phyloP scores from a whole-genome alignment of 208 protist species.

The Leishmania turanica region DNA sequence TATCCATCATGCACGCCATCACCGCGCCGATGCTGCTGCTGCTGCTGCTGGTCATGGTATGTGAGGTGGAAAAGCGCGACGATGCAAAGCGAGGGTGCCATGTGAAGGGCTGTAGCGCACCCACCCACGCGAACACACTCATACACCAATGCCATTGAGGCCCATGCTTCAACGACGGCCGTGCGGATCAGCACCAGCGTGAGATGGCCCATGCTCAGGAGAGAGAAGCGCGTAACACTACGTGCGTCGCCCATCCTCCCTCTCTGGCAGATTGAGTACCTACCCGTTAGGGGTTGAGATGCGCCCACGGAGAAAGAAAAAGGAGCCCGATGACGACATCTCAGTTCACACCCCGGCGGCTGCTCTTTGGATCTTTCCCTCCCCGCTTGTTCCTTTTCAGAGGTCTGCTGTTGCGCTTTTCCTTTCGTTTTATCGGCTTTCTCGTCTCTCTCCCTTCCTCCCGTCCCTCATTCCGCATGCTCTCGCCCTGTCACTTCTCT shows the following conservation, averaged over 20 bases:
- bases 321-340: neutral
- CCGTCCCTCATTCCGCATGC: neutral
- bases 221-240: neutral
- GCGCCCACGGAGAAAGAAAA: neutral
- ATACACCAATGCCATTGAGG: neutral
- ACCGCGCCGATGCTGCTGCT: slow-evolving; percentile 24
- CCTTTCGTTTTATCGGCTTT: neutral
- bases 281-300: neutral
- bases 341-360: neutral
- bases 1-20: slow-evolving; percentile 33
- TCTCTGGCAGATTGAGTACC: neutral
- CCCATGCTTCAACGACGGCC: neutral
- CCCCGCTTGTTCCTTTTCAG: neutral
- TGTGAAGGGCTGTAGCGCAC: neutral
- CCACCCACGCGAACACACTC: neutral
- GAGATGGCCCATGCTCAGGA: neutral
- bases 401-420: neutral
- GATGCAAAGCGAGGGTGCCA: neutral
- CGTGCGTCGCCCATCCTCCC: neutral
- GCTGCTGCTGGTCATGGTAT: slow-evolving; percentile 9
- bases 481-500: neutral
- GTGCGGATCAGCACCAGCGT: neutral
- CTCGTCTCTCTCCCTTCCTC: neutral
- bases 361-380: neutral
- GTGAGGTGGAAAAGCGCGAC: slow-evolving; percentile 26